Evolutionary conservation across 129 eudicot genomes (phyloP).

Genomic region (Chrysanthemum seticuspe): DNA sequence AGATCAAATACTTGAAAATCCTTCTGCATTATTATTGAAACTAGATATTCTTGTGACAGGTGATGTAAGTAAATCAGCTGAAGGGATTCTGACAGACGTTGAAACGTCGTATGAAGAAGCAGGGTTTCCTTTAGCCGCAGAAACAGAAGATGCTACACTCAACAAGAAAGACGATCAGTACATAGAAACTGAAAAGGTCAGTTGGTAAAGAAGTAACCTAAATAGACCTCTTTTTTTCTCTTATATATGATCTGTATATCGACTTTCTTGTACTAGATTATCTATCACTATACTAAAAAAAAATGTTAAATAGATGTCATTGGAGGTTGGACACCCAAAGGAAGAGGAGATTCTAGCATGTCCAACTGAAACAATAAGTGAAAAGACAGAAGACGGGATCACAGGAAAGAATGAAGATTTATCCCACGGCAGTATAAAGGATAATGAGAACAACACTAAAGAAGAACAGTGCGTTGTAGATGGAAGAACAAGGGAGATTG

Average conservation of each 20-base stretch:
- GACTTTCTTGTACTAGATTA: not conserved
- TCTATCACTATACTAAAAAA: slow-evolving; percentile 1
- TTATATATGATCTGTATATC: not conserved
- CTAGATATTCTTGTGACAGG: too few species aligned
- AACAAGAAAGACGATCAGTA: too few species aligned
- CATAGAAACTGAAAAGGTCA: slow-evolving; percentile 25
- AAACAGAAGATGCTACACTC: slow-evolving; percentile 8
- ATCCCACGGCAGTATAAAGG: slow-evolving; percentile 24
- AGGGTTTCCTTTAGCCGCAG: not conserved
- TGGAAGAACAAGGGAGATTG: slow-evolving; percentile 28
- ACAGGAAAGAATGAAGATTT: slow-evolving; percentile 18
- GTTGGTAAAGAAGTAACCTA: slow-evolving; percentile 11
- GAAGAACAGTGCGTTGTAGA: slow-evolving; percentile 17
- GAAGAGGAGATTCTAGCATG: slow-evolving; percentile 18
- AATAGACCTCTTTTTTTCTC: not conserved
- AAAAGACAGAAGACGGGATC: slow-evolving; percentile 26
- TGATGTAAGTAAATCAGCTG: not conserved
- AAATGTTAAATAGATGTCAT: slow-evolving; percentile 23
- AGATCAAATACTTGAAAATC: too few species aligned
- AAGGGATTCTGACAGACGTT: not conserved
- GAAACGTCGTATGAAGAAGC: too few species aligned
- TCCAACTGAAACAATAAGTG: slow-evolving; percentile 20
- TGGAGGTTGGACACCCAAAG: slow-evolving; percentile 22
- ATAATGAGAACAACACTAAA: slow-evolving; percentile 8
- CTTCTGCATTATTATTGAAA: too few species aligned